Conservation (phyloP, 176 grass and related monocot genomes). For the Elaeis guineensis region DNA sequence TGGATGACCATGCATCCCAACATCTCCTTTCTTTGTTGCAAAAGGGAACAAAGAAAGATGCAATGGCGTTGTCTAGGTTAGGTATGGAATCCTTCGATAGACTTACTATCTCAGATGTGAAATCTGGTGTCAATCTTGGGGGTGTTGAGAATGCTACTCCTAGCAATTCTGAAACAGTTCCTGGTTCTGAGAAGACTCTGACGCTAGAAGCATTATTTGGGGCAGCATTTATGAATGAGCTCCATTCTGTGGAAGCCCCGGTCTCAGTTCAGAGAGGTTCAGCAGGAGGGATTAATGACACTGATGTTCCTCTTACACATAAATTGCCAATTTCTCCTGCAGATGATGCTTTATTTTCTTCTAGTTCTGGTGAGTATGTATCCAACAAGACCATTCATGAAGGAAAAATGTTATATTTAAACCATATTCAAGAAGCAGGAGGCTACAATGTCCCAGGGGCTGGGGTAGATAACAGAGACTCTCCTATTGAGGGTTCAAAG, state of each 20-base stretch:
- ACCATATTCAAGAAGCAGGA: conserved; percentile 27
- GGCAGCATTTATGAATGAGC: conserved; percentile 85
- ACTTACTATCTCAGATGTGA: conserved; percentile 18
- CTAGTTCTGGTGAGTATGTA: conserved; percentile 29
- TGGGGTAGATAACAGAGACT: conserved; percentile 19
- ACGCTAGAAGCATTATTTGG: conserved; percentile 92
- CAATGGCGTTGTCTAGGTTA: conserved; percentile 21
- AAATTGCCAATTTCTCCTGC: conserved; percentile 20
- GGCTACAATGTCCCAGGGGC: conserved; percentile 15
- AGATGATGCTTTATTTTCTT: conserved; percentile 23
- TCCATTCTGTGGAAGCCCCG: conserved; percentile 85
- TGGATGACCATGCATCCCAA: conserved; percentile 70
- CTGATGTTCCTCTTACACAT: conserved; percentile 9
- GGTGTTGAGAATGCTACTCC: conserved; percentile 31
- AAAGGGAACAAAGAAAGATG: conserved; percentile 47
- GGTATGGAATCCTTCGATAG: conserved; percentile 31
- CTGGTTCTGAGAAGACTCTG: conserved; percentile 49
- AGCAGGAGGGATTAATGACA: conserved; percentile 25
- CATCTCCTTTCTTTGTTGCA: conserved; percentile 81
- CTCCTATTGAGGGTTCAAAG: conserved; percentile 17
- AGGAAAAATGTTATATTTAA: conserved; percentile 13
- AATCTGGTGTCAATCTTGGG: conserved; percentile 21
- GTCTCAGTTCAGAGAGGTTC: conserved; percentile 57
- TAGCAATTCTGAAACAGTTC: conserved; percentile 30
- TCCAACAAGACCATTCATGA: conserved; percentile 13